These are phyloP conservation scores for Paragyromitra xinjiangensis DNA, from an alignment of 495 filamentous ascomycete genomes.

Conservation along the genomic window DNA sequence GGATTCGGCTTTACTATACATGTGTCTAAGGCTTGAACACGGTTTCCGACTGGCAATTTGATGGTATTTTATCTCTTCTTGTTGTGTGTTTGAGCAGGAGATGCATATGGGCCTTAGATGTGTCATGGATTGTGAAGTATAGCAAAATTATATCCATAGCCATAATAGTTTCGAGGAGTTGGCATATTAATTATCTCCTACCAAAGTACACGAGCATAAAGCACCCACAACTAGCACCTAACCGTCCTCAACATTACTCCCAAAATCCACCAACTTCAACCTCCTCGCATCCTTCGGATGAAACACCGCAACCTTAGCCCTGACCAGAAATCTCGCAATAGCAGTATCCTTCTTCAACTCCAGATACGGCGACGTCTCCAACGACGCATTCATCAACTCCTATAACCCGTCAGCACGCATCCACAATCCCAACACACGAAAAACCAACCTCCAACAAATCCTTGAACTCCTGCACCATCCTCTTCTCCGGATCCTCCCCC, in stretches of 20 bases:
- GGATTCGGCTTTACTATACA: no score
- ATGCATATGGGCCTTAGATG: no score
- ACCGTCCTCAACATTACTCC: conserved; percentile 72
- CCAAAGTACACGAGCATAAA: neutral
- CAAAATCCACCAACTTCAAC: conserved; percentile 84
- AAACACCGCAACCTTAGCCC: conserved; percentile 84
- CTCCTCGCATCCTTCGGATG: conserved; percentile 81
- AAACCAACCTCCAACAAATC: conserved; percentile 65
- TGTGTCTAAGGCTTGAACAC: no score
- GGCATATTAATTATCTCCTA: neutral
- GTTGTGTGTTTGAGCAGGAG: no score
- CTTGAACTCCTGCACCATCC: conserved; percentile 68
- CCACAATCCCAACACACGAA: conserved; percentile 53
- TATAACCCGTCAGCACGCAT: conserved; percentile 8
- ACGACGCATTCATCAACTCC: conserved; percentile 50
- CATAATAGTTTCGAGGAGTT: neutral
- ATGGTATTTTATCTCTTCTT: no score
- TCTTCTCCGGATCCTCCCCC: conserved; percentile 72
- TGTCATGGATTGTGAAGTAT: no score
- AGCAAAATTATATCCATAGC: no score
- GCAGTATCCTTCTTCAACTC: conserved; percentile 78
- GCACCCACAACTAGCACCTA: neutral
- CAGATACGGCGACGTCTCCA: conserved; percentile 70
- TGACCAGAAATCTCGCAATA: conserved; percentile 80
- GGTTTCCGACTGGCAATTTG: no score